Evolutionary conservation across 257 asterid genomes (phyloP).

Genomic region (Lycium ferocissimum): DNA sequence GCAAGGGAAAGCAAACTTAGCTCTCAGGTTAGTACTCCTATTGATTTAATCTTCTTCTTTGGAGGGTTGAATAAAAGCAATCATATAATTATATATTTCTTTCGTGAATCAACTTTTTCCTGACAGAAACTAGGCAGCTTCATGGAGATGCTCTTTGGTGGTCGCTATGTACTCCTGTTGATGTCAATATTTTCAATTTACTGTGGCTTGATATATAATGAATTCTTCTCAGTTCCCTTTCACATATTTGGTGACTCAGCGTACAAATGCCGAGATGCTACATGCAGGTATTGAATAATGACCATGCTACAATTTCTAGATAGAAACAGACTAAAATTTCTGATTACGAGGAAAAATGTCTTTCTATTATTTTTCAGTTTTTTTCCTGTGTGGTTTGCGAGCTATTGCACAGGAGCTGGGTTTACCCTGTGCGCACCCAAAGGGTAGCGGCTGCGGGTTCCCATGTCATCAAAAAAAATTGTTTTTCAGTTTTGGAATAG

Average conservation of each 20-base stretch:
- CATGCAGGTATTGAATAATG: slow-evolving; percentile 74
- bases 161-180: slow-evolving; percentile 87
- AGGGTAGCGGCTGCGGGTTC: too few species aligned
- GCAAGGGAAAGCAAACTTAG: slow-evolving; percentile 45
- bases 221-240: slow-evolving; percentile 95
- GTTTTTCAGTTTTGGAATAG: neutral
- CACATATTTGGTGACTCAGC: slow-evolving; percentile 97
- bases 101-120: slow-evolving; percentile 32
- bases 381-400: too few species aligned
- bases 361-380: neutral
- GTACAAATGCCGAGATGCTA: slow-evolving; percentile 77
- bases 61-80: neutral
- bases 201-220: slow-evolving; percentile 97
- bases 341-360: neutral
- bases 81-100: neutral
- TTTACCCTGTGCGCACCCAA: too few species aligned
- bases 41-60: neutral
- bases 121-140: slow-evolving; percentile 97
- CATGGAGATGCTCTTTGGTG: slow-evolving; percentile 99
- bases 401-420: too few species aligned
- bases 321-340: neutral
- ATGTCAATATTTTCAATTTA: slow-evolving; percentile 95
- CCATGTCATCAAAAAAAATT: too few species aligned
- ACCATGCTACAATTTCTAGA: neutral
- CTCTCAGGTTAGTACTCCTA: slow-evolving; percentile 70